Evolutionary conservation across 768 basidiomycete genomes (phyloP).

Genomic region (Collybia mongolica): DNA sequence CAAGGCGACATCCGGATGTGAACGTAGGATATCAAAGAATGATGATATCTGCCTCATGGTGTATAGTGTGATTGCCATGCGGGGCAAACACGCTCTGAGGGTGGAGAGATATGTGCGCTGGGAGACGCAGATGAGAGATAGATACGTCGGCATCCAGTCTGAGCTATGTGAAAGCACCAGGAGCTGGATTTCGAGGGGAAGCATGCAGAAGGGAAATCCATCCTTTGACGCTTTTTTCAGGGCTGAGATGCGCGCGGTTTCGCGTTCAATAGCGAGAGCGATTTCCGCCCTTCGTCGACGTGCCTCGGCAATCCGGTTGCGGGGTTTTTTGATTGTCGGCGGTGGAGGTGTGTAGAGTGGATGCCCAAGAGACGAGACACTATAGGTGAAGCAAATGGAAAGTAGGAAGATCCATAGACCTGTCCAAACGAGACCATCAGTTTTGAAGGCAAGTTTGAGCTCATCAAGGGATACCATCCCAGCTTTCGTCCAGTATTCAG

Average conservation of each 20-base stretch:
- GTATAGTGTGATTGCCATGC: slow-evolving; percentile 30
- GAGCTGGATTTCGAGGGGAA: slow-evolving; percentile 32
- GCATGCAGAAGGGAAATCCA: slow-evolving; percentile 25
- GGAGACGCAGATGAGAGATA: slow-evolving; percentile 32
- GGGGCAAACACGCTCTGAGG: slow-evolving; percentile 31
- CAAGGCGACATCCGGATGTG: slow-evolving; percentile 2
- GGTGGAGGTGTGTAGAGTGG: not conserved
- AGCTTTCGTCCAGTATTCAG: too few relatives aligned
- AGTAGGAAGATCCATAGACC: not conserved
- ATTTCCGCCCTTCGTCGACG: slow-evolving; percentile 17
- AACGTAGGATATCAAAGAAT: slow-evolving; percentile 21
- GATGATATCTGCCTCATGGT: slow-evolving; percentile 28
- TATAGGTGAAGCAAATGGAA: not conserved
- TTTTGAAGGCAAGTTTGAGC: not conserved
- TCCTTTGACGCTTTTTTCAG: slow-evolving; percentile 9
- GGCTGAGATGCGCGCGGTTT: slow-evolving; percentile 17
- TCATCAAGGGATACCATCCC: too few relatives aligned
- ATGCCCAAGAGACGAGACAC: not conserved
- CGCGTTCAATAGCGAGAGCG: slow-evolving; percentile 17
- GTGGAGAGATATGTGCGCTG: slow-evolving; percentile 25
- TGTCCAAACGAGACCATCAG: not conserved
- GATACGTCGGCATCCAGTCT: slow-evolving; percentile 27
- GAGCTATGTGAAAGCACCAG: slow-evolving; percentile 26
- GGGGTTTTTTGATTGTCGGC: not conserved
- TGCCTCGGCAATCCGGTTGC: slow-evolving; percentile 18